Base-by-base conservation (phyloP, 306 rosid genomes). In the Dicorynia guianensis region DNA sequence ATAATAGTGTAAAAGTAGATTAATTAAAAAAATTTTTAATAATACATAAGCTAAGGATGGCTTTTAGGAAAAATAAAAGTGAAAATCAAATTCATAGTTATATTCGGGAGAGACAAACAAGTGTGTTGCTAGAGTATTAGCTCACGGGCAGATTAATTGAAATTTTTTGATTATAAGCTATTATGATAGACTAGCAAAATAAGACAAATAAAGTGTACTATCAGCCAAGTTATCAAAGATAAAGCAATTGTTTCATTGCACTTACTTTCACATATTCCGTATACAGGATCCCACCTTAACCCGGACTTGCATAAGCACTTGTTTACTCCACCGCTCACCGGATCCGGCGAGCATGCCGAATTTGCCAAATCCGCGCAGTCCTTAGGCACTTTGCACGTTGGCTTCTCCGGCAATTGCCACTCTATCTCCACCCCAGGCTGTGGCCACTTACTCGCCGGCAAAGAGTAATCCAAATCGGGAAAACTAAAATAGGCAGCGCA, bases 371-470 rank as follows among this genome's bases (percentile, higher is more conserved):
- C 78, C 5, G 6, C 18, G 36, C 89, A 85, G 34, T 75, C 82
- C 61, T 2, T 3, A 0, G 46, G 7, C 1, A n/a, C 74, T 12
- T 42, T 62, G 35, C 89, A 82, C 44, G 14, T 19, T 4, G 84
- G 86, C 65, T 82, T 86, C 44, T n/a, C 38, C 9, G 84, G 89
- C 65, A 55, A 48, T 63, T 33, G 48, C 86, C 89, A 85, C 69
- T 79, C 86, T 11, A 85, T 25, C 80, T 85, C 89, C 80, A 85
- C 72, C 63, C 83, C 89, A 0, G 80, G 79, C 74, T 49, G 71
- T 3, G 81, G 76, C 86, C 86, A 82, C 80, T 15, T 50, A 9
- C 50, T 74, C 76, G 61, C 49, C 0, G 67, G 59, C 20, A 69
- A 55, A 11, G 83, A 57, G 12, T 50, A 14, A 53, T 72, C 86